These are phyloP conservation scores for Plasmodium malariae DNA, from an alignment of 169 alveolate genomes.

Conservation along the genomic window DNA sequence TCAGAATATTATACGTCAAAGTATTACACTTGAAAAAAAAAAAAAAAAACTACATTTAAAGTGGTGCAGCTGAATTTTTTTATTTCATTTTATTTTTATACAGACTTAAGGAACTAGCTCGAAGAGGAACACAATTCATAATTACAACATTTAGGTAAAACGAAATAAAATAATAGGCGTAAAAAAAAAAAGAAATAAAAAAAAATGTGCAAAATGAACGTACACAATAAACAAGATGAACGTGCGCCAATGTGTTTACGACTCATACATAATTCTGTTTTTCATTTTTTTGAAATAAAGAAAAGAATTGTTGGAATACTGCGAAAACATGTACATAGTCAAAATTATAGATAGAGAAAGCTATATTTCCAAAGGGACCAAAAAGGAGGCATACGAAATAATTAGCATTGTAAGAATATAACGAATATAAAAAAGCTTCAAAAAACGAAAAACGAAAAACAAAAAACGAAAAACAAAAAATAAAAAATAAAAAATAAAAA, in stretches of 20 bases:
- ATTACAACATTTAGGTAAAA: slow-evolving; percentile 74
- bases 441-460: too few species aligned
- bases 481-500: too few species aligned
- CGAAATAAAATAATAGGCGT: background rate
- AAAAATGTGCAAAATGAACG: background rate
- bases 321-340: slow-evolving; percentile 69
- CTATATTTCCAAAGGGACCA: slow-evolving; percentile 64
- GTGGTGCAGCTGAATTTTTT: background rate
- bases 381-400: slow-evolving; percentile 71
- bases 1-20: too few species aligned
- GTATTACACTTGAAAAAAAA: too few species aligned
- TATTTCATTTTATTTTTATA: slow-evolving; percentile 5
- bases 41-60: background rate
- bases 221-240: background rate
- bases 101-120: slow-evolving; percentile 65
- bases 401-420: slow-evolving; percentile 43
- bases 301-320: slow-evolving; percentile 69
- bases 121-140: slow-evolving; percentile 71
- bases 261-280: background rate
- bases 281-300: slow-evolving; percentile 32
- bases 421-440: background rate
- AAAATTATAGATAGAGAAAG: slow-evolving; percentile 68
- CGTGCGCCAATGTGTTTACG: background rate
- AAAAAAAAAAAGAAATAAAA: background rate
- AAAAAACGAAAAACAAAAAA: too few species aligned